Conservation (phyloP, 345 rosid genomes). For the Aethionema arabicum region DNA sequence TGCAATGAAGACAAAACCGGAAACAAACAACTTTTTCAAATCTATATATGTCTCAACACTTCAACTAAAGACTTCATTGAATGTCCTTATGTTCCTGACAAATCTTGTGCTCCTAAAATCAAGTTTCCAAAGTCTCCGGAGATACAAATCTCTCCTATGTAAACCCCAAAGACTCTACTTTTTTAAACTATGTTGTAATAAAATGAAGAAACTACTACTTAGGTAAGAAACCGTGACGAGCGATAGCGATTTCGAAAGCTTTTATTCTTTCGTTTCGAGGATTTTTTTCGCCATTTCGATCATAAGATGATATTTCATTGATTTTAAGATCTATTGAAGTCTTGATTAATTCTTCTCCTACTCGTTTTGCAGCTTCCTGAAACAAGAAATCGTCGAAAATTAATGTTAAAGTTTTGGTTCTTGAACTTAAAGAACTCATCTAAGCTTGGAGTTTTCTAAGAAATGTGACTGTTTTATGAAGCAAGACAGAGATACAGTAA, state of each 20-base stretch:
- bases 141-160: background rate
- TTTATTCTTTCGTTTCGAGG: conserved; percentile 72
- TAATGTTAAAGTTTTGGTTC: background rate
- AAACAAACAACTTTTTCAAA: conserved; percentile 62
- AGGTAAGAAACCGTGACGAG: conserved; percentile 68
- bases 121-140: conserved; percentile 56
- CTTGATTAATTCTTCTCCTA: conserved; percentile 82
- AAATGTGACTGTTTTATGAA: background rate
- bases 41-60: conserved; percentile 67
- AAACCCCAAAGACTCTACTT: too few relatives aligned
- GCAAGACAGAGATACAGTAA: conserved; percentile 8
- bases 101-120: conserved; percentile 51
- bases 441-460: background rate
- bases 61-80: conserved; percentile 56
- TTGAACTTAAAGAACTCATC: conserved; percentile 1
- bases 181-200: too few relatives aligned
- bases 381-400: conserved; percentile 14
- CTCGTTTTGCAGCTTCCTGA: conserved; percentile 80
- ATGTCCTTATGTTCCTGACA: conserved; percentile 54
- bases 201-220: conserved; percentile 36
- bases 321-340: conserved; percentile 61
- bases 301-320: conserved; percentile 71
- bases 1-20: conserved; percentile 58
- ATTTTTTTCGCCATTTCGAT: conserved; percentile 59
- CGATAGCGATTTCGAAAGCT: conserved; percentile 76